Evolutionary conservation across 768 basidiomycete genomes (phyloP).

Genomic region (Calocybe indica): DNA sequence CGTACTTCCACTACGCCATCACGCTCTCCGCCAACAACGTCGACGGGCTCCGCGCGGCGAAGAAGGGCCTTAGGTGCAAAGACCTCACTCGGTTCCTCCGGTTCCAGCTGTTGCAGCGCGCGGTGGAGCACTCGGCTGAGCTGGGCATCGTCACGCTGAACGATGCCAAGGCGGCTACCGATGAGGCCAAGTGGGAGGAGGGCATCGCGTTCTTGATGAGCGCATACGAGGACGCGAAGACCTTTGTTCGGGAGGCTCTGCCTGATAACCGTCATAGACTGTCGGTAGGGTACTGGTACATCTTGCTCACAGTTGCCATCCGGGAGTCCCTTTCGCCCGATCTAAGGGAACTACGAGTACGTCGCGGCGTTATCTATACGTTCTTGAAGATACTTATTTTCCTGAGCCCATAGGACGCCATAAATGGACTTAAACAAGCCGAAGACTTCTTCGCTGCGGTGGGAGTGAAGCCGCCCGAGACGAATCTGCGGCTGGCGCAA

Average conservation of each 20-base stretch:
- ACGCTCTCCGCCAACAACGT: slow-evolving; percentile 41
- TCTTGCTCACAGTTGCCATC: slow-evolving; percentile 45
- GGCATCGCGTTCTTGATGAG: slow-evolving; percentile 56
- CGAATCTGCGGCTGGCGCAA: slow-evolving; percentile 46
- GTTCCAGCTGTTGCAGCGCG: slow-evolving; percentile 53
- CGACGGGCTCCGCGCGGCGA: slow-evolving; percentile 53
- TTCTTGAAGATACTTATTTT: background rate
- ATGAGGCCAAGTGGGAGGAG: slow-evolving; percentile 45
- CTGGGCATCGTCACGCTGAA: slow-evolving; percentile 47
- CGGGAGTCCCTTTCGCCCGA: slow-evolving; percentile 39
- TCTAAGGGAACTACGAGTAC: slow-evolving; percentile 26
- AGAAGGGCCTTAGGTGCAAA: slow-evolving; percentile 59
- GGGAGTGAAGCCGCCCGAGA: slow-evolving; percentile 40
- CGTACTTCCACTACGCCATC: slow-evolving; percentile 62
- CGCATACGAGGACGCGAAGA: slow-evolving; percentile 55
- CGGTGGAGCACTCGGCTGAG: slow-evolving; percentile 53
- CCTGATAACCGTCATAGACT: slow-evolving; percentile 60
- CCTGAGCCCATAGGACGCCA: slow-evolving; percentile 16
- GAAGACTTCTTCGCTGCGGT: slow-evolving; percentile 47
- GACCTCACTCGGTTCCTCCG: slow-evolving; percentile 49
- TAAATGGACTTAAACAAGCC: slow-evolving; percentile 40
- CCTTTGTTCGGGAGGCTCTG: slow-evolving; percentile 47
- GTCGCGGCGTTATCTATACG: slow-evolving; percentile 20
- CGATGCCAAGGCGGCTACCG: slow-evolving; percentile 27
- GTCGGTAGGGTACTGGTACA: slow-evolving; percentile 54